Conservation (phyloP, 371 early-diverging fungal genomes). For the Circinella umbellata region DNA sequence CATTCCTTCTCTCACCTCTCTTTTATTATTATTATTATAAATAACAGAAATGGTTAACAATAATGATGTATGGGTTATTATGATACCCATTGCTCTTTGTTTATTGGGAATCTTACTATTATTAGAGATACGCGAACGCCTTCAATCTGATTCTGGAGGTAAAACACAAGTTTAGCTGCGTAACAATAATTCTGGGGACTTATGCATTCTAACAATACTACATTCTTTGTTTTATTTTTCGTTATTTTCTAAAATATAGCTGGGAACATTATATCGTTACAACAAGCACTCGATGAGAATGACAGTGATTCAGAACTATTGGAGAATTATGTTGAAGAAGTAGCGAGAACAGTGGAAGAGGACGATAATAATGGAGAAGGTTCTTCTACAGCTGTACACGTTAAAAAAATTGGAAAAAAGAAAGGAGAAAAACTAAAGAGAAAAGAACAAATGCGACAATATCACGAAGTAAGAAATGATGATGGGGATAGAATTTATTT, state of each 20-base stretch:
- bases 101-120: conserved; percentile 7
- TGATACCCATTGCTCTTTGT: conserved; percentile 20
- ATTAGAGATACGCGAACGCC: conserved; percentile 5
- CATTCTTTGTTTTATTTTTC: not conserved
- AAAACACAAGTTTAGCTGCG: not conserved
- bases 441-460: conserved; percentile 62
- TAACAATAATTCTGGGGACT: not conserved
- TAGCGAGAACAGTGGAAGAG: not conserved
- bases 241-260: not conserved
- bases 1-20: not conserved
- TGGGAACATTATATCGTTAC: not conserved
- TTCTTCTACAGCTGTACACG: conserved; percentile 42
- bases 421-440: conserved; percentile 54
- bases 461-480: conserved; percentile 42
- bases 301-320: conserved; percentile 4
- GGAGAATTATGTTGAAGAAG: not conserved
- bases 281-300: not conserved
- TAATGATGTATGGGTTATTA: conserved; percentile 10
- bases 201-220: conserved; percentile 3
- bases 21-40: not conserved
- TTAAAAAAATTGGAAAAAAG: conserved; percentile 59
- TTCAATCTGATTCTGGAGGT: not conserved
- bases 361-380: conserved; percentile 25
- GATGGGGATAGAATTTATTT: not conserved
- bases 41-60: not conserved